These are phyloP conservation scores for Dothideomycetes sp. DNA, from an alignment of 2,329 filamentous ascomycete genomes.

Conservation along the genomic window DNA sequence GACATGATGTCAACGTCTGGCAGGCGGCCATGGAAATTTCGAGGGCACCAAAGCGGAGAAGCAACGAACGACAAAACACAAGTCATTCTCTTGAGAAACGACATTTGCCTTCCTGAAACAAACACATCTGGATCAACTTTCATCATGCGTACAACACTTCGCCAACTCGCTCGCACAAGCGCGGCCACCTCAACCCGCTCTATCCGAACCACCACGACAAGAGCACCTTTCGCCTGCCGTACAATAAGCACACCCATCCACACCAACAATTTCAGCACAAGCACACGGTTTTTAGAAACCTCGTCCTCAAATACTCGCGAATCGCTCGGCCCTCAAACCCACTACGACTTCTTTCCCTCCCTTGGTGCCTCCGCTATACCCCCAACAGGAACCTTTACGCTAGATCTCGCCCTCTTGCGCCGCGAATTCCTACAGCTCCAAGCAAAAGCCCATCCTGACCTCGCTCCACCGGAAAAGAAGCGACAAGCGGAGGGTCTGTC, in stretches of 20 bases:
- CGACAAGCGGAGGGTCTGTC: slow-evolving; percentile 66
- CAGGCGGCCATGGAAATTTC: too few species aligned
- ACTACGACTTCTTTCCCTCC: slow-evolving; percentile 88
- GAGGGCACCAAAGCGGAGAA: too few species aligned
- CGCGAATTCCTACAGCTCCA: slow-evolving; percentile 83
- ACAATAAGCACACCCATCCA: neutral
- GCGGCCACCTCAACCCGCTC: neutral
- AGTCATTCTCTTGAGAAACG: too few species aligned
- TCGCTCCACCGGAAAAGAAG: slow-evolving; percentile 42
- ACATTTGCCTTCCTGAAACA: too few species aligned
- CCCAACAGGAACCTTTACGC: slow-evolving; percentile 63
- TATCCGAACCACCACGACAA: neutral
- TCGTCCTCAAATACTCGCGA: slow-evolving; percentile 6
- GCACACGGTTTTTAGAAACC: neutral
- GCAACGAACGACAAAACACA: too few species aligned
- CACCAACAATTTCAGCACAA: slow-evolving; percentile 1
- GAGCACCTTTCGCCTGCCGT: neutral
- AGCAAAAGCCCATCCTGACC: slow-evolving; percentile 64
- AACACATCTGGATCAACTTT: too few species aligned
- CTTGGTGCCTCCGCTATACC: slow-evolving; percentile 65
- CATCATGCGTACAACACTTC: slow-evolving; percentile 3
- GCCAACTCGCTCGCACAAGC: neutral
- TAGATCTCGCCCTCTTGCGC: slow-evolving; percentile 62
- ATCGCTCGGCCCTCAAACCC: slow-evolving; percentile 37
- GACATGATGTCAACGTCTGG: too few species aligned